Percentiles rank a stretch among this genome's conserved stretches.
Conservation (phyloP, 306 rosid genomes). For the Dryas alaskensis region DNA sequence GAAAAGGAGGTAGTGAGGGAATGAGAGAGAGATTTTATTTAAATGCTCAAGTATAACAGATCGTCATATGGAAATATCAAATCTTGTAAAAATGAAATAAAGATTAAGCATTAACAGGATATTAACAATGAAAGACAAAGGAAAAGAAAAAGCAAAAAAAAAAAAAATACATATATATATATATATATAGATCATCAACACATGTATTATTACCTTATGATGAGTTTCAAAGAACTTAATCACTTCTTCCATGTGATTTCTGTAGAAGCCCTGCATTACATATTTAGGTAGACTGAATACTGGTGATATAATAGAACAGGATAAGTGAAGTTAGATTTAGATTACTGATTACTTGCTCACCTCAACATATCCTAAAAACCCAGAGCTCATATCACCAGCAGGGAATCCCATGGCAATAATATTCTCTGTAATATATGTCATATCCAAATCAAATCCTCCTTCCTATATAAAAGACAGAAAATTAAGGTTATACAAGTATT, state of each 20-base stretch:
- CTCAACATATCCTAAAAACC: conserved; percentile 97
- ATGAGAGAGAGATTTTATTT: not conserved
- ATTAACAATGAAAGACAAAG: not conserved
- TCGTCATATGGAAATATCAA: not conserved
- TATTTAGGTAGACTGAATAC: conserved; percentile 19
- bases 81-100: not conserved
- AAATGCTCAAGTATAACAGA: not conserved
- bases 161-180: too few relatives aligned
- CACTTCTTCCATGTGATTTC: conserved; percentile 99
- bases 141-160: not conserved
- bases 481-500: conserved; percentile 17
- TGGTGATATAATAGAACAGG: conserved; percentile 9
- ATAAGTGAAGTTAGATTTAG: conserved; percentile 20
- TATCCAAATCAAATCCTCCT: conserved; percentile 97
- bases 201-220: conserved; percentile 59
- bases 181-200: not conserved
- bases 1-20: not conserved
- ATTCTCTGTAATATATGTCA: conserved; percentile 97
- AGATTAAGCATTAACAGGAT: conserved; percentile 1
- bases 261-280: conserved; percentile 82
- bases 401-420: conserved; percentile 99
- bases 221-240: conserved; percentile 95
- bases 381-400: conserved; percentile 99
- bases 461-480: conserved; percentile 50
- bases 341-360: conserved; percentile 40